Conservation (phyloP, 2,329 filamentous ascomycete species). For the Pseudovirgaria hyperparasitica region DNA sequence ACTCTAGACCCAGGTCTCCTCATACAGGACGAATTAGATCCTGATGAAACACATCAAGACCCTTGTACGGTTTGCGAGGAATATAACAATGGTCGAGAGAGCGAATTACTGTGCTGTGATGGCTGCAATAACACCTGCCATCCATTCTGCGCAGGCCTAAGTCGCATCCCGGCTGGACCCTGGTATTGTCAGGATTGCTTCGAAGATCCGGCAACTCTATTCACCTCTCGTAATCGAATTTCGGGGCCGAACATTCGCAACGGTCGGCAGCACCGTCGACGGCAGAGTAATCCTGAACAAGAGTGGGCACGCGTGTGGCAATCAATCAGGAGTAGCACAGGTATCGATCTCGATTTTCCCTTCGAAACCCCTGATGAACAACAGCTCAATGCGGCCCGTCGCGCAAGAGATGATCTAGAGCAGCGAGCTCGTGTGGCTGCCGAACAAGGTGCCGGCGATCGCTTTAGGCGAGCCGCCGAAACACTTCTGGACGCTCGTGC, state of each 20-base stretch:
- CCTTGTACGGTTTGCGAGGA: conserved; percentile 79
- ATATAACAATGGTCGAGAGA: conserved; percentile 68
- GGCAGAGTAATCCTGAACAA: conserved; percentile 18
- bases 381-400: conserved; percentile 41
- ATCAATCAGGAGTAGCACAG: conserved; percentile 67
- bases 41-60: conserved; percentile 30
- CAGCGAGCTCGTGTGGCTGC: conserved; percentile 71
- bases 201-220: conserved; percentile 23
- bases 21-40: conserved; percentile 49
- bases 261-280: conserved; percentile 17
- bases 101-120: conserved; percentile 80
- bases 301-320: conserved; percentile 72
- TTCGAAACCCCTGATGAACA: conserved; percentile 52
- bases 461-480: conserved; percentile 58
- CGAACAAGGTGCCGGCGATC: conserved; percentile 60
- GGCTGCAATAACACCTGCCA: conserved; percentile 84
- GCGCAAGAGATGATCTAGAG: conserved; percentile 62
- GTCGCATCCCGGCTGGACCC: conserved; percentile 58
- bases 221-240: conserved; percentile 24
- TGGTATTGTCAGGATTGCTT: conserved; percentile 89
- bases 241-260: conserved; percentile 16
- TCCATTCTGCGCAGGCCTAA: conserved; percentile 78
- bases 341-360: conserved; percentile 73
- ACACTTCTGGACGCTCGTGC: conserved; percentile 41
- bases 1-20: conserved; percentile 78